These are phyloP conservation scores for Sisymbrium altissimum DNA, from an alignment of 345 rosid genomes.

Conservation along the genomic window DNA sequence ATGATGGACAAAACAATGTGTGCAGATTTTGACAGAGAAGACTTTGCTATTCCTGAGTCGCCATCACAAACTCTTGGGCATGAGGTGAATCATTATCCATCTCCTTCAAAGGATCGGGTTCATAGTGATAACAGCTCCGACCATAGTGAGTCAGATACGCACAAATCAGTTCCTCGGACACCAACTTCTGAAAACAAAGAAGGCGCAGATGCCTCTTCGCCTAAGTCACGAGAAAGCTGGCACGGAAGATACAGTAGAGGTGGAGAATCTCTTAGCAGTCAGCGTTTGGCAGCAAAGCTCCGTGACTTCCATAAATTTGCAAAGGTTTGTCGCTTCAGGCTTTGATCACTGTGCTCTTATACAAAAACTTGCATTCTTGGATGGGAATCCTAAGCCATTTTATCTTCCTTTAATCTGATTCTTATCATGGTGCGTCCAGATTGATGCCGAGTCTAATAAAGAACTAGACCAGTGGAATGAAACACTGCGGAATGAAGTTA, in stretches of 20 bases:
- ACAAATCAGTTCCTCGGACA: constrained; percentile 49
- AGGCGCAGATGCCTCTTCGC: constrained; percentile 54
- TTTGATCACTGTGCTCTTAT: neutral
- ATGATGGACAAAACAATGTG: constrained; percentile 59
- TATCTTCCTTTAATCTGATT: neutral
- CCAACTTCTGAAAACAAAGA: constrained; percentile 70
- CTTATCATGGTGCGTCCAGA: constrained; percentile 41
- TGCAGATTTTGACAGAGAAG: constrained; percentile 77
- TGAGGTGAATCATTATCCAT: constrained; percentile 42
- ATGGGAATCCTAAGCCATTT: neutral
- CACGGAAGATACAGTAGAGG: constrained; percentile 63
- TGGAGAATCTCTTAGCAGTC: constrained; percentile 68
- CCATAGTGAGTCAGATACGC: constrained; percentile 62
- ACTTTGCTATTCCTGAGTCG: constrained; percentile 58
- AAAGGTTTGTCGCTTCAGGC: constrained; percentile 54
- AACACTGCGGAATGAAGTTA: constrained; percentile 74
- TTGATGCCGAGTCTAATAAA: constrained; percentile 79
- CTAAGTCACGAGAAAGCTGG: constrained; percentile 72
- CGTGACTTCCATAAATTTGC: constrained; percentile 96
- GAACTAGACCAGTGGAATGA: constrained; percentile 98
- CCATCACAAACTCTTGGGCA: constrained; percentile 41
- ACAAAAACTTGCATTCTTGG: neutral
- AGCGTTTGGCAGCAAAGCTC: constrained; percentile 82
- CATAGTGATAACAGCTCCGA: constrained; percentile 53
- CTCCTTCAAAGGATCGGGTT: constrained; percentile 57